Base-by-base conservation (phyloP, 2,329 filamentous ascomycete genomes). In the Calonectria naviculata region DNA sequence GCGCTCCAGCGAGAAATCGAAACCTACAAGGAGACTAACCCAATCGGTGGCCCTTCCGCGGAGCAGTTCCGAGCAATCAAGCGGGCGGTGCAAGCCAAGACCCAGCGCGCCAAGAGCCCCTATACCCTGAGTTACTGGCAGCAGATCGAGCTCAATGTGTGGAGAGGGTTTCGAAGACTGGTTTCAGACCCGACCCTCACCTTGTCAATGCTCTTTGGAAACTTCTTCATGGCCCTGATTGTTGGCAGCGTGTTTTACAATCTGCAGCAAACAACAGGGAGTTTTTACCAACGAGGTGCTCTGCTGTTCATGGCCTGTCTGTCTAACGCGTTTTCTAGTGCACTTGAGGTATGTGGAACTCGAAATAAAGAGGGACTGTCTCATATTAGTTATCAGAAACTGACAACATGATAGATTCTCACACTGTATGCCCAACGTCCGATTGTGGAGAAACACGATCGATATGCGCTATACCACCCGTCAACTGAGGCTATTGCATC, bases 161-260 rank as follows among this genome's bases (percentile, higher is more conserved):
- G 76, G 75, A 65, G 86, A 83, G 80, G 84, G 4, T 82, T 81
- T 34, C 80, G 82, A 21, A 77, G 84, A 13, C 77, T 87, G 68
- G 78, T 78, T 66, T 80, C 81, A 47, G 83, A 88, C 73, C 82
- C 83, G 24, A 73, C 81, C 2, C 79, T 83, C 1, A 85, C 84
- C 0, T 70, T 84, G 3, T 83, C 82, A 0, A 82, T 81, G 62
- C 81, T 86, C 9, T 76, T 83, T 52, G 84, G 84, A 31, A 86
- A 89, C 66, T 76, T 87, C 64, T 76, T 87, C 74, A 84, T 88
- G 80, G 84, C 85, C 19, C 79, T 90, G 10, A 88, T 90, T 69
- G 83, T 89, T 62, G 87, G 87, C 38, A 86, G 84, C 26, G 83
- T 90, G 46, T 90, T 88, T 76, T 90, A 82, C 72, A 84, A 86